Evolutionary conservation across 78 protist species (phyloP), one percentile per base, ranked within the genome.

Genomic region (Cavenderia fasciculata): DNA sequence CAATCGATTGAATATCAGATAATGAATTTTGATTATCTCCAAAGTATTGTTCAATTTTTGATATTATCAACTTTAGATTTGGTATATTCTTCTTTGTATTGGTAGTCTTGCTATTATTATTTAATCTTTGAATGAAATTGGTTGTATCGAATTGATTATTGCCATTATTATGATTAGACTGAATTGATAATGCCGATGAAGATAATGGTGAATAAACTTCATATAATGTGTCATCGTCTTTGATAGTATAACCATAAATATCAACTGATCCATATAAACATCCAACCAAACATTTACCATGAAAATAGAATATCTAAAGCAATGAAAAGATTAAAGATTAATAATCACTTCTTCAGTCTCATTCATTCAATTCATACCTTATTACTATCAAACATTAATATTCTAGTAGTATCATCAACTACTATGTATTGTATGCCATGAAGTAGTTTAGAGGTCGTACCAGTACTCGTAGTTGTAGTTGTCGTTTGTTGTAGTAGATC

Each of bases 291-390:
- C 52, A 23, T 31, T 34, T 29, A 68, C 90, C 90, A 68, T 82
- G 78, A 23, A 82, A 82, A 82, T 82, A 82, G 12, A 82, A 63
- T n/a, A n/a, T n/a, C n/a, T n/a, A n/a, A n/a, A n/a, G n/a, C n/a
- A n/a, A n/a, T n/a, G n/a, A n/a, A n/a, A n/a, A n/a, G n/a, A n/a
- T n/a, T n/a, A n/a, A n/a, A n/a, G n/a, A n/a, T n/a, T n/a, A n/a
- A n/a, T n/a, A n/a, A n/a, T n/a, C n/a, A n/a, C n/a, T n/a, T n/a
- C n/a, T n/a, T n/a, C n/a, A n/a, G n/a, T n/a, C n/a, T n/a, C n/a
- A n/a, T n/a, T n/a, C n/a, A n/a, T n/a, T n/a, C n/a, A n/a, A n/a
- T n/a, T n/a, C n/a, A n/a, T n/a, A n/a, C n/a, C n/a, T n/a, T n/a
- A n/a, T n/a, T n/a, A n/a, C n/a, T n/a, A n/a, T n/a, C n/a, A n/a